Base-by-base conservation (phyloP, 306 rosid genomes). In the Lithocarpus polystachyus region DNA sequence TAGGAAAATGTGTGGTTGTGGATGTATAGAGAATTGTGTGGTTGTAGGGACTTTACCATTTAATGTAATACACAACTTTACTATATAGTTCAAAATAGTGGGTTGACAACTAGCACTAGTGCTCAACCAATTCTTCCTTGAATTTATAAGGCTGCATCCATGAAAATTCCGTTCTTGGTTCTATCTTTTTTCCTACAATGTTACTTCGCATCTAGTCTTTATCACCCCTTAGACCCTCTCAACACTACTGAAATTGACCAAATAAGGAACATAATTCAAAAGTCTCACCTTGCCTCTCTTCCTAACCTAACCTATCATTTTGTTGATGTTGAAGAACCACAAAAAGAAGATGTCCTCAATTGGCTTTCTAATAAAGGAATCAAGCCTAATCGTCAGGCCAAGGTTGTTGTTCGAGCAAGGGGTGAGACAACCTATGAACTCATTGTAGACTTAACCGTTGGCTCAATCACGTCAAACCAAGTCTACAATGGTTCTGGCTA, bases 151-250 rank as follows among this genome's bases (percentile, higher is more conserved):
- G 51, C 61, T 77, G 54, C 54, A 67, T 75, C 76, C 84, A 87
- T 91, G 93, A 81, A 81, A 79, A 24, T 60, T 76, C 84, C 71
- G 31, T 84, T 77, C 77, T 55, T 83, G 51, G 51, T 83, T 81
- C 33, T 89, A 53, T 35, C 56, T 33, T 52, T 84, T 78, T 75
- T 83, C 82, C 80, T 89, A 4, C 81, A 74, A 20, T 75, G 81
- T 75, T 81, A 76, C 71, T 61, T 65, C 74, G 51, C 79, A 19
- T 54, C 43, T 56, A 68, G 80, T 54, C 60, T 73, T 22, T 9
- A 83, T 75, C 98, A 94, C 84, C 98, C 98, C 26, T 86, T 94
- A 28, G 97, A 94, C 82, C 97, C 96, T 78, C 90, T 94, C 22
- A 84, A 75, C 73, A 84, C 96, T 0, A 15, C 65, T 11, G 98